Percentiles rank a stretch among this genome's conserved stretches.
Evolutionary conservation across 2,329 filamentous ascomycete genomes (phyloP).

Genomic region (Aspergillus neoniger): DNA sequence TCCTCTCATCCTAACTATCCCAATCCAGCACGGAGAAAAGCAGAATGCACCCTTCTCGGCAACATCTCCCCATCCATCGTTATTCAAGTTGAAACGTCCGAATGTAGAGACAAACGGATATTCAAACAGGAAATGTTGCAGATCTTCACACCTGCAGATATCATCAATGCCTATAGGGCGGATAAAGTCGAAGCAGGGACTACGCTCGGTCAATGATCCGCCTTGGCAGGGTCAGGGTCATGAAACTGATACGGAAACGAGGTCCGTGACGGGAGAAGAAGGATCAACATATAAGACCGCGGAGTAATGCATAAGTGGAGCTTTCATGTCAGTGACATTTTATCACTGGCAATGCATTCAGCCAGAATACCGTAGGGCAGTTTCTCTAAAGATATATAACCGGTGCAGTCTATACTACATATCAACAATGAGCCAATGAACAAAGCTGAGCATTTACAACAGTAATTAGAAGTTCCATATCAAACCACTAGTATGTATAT

Average conservation of each 20-base stretch:
- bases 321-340: not conserved
- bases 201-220: not conserved
- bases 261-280: not conserved
- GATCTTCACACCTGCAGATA: not conserved
- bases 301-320: not conserved
- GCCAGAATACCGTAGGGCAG: not conserved
- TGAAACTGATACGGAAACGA: not conserved
- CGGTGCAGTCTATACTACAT: not conserved
- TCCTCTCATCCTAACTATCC: not conserved
- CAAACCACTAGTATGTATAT: not conserved
- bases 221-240: not conserved
- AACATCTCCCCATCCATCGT: no score
- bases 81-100: no score
- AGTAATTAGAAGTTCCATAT: no score
- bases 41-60: no score
- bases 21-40: not conserved
- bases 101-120: not conserved
- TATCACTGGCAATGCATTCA: not conserved
- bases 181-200: not conserved
- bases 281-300: not conserved
- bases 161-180: not conserved
- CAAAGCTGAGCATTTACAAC: not conserved
- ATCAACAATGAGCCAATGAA: not conserved
- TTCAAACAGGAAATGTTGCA: not conserved
- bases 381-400: not conserved